Conservation (phyloP, 257 asterid species). For the Gentiana dahurica region DNA sequence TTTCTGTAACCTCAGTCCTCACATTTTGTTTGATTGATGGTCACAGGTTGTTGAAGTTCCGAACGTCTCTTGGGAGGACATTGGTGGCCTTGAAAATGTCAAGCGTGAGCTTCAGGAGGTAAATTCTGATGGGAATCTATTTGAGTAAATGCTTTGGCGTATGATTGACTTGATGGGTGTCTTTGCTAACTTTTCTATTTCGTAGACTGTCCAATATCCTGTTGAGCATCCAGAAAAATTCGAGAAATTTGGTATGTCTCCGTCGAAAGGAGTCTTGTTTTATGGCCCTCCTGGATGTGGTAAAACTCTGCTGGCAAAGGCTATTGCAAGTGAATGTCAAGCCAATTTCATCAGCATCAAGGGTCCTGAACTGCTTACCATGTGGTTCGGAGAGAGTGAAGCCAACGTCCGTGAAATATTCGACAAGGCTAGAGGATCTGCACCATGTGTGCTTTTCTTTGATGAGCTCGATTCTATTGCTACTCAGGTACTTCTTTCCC, state of each 20-base stretch:
- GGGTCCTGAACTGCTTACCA: slow-evolving; percentile 61
- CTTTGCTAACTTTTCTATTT: not conserved
- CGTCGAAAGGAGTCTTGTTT: slow-evolving; percentile 60
- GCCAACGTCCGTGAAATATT: slow-evolving; percentile 64
- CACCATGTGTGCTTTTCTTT: slow-evolving; percentile 56
- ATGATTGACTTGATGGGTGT: not conserved
- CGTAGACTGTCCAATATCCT: slow-evolving; percentile 59
- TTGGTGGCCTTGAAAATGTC: slow-evolving; percentile 31
- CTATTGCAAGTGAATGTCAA: slow-evolving; percentile 62
- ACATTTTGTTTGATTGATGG: not conserved
- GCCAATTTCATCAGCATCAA: slow-evolving; percentile 55
- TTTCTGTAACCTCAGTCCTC: not conserved
- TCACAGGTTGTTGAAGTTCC: slow-evolving; percentile 33
- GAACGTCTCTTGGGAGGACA: slow-evolving; percentile 27
- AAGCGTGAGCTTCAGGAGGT: slow-evolving; percentile 36
- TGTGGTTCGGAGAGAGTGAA: slow-evolving; percentile 74
- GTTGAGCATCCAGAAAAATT: slow-evolving; percentile 64
- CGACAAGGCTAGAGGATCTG: slow-evolving; percentile 55
- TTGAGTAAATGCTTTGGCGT: not conserved
- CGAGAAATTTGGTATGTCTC: slow-evolving; percentile 63
- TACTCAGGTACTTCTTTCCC: slow-evolving; percentile 26
- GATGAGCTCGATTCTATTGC: slow-evolving; percentile 57
- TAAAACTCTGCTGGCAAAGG: slow-evolving; percentile 61
- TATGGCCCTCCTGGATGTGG: slow-evolving; percentile 72
- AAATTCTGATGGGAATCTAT: not conserved